These are phyloP conservation scores for Fonsecaea pugnacius DNA, from an alignment of 2,329 filamentous ascomycete genomes.

Conservation along the genomic window DNA sequence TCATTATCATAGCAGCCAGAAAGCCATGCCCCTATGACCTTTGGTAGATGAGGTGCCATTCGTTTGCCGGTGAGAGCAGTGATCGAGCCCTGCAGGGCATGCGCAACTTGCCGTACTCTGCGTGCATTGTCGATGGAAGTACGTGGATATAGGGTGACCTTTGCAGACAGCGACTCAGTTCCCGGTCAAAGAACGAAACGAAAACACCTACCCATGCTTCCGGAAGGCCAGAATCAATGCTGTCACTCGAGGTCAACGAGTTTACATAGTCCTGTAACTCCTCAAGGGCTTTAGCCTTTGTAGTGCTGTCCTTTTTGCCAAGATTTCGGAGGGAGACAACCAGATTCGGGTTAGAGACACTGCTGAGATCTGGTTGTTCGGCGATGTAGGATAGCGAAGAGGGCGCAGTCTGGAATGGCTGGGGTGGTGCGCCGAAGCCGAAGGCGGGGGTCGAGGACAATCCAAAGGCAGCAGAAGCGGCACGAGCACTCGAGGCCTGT, in stretches of 20 bases:
- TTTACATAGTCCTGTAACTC: constrained; percentile 72
- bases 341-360: constrained; percentile 77
- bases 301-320: constrained; percentile 88
- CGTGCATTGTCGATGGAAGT: constrained; percentile 87
- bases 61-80: constrained; percentile 70
- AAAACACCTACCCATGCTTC: constrained; percentile 76
- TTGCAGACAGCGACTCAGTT: constrained; percentile 33
- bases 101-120: constrained; percentile 83
- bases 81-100: constrained; percentile 70
- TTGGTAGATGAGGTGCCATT: constrained; percentile 77
- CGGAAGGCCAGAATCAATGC: constrained; percentile 72
- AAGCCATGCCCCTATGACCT: constrained; percentile 85
- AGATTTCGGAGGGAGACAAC: constrained; percentile 92
- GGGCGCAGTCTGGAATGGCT: constrained; percentile 46
- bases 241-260: constrained; percentile 45
- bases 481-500: constrained; percentile 67
- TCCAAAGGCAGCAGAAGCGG: constrained; percentile 54
- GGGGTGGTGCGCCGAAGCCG: constrained; percentile 49
- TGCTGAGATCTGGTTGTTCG: constrained; percentile 79
- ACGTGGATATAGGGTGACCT: constrained; percentile 86
- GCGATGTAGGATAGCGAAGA: constrained; percentile 78
- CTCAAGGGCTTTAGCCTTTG: constrained; percentile 87
- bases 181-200: constrained; percentile 19
- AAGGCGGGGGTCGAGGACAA: constrained; percentile 39
- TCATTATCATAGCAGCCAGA: constrained; percentile 88